Evolutionary conservation across 140 eudicot species (phyloP), one percentile per base, ranked within the genome.

Genomic region (Cichorium intybus): DNA sequence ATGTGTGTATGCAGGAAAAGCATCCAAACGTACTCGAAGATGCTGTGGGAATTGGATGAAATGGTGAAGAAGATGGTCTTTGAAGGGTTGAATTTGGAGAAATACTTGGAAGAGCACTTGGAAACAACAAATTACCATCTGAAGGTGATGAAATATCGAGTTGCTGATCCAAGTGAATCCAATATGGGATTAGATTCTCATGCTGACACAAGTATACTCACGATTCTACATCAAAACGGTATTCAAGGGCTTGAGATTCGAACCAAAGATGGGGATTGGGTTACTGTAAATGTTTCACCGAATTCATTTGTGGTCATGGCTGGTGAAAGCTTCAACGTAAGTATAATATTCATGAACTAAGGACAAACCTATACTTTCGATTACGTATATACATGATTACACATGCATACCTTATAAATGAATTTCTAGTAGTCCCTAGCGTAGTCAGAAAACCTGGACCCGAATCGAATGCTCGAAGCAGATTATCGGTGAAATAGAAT

Each of bases 191-290:
- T 80, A 41, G 82, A 79, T 45, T 73, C 86, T 68, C 95, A 86
- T 45, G 82, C 95, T 4, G 95, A 86, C 57, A 86, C 85, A 64
- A 86, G 81, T 55, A 82, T 86, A 70, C 53, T 83, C 39, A 82
- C 95, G 43, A 71, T 85, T 21, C 78, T 85, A 24, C 79, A 86
- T 31, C 86, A 80, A 66, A 69, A 69, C 45, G 66, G 66, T 26
- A 27, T 69, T 43, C 66, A 56, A 56, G 74, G 74, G 20, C 54
- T 57, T 2, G 66, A 57, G 22, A 20, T 69, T 57, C 48, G 66
- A 47, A 69, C 67, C 9, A 69, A 69, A 58, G 58, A 57, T 11
- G 66, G 74, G 4, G 58, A 69, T n/a, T 69, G 74, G 74, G 14
- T 69, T 22, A 27, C 34, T 4, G 65, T 69, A 1, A 69, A 43